These are phyloP conservation scores for Poa pratensis DNA, from an alignment of 176 grass and related monocot species.

Conservation along the genomic window DNA sequence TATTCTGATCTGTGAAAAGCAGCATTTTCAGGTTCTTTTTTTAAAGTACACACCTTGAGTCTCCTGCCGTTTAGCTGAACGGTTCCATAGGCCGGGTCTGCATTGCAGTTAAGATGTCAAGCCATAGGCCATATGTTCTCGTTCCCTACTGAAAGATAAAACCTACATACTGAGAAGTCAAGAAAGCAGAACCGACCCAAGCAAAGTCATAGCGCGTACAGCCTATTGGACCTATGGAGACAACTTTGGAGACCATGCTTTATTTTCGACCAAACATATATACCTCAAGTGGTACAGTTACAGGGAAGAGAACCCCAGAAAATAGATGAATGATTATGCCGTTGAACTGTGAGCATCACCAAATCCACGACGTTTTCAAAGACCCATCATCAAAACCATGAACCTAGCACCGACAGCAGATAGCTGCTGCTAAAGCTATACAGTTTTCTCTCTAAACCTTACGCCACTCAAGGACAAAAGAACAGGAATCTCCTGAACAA, in stretches of 20 bases:
- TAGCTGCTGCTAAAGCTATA: conserved; percentile 16
- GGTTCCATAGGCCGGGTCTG: conserved; percentile 9
- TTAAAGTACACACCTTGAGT: conserved; percentile 46
- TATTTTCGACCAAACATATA: conserved; percentile 26
- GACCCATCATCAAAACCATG: not conserved
- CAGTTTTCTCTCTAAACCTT: not conserved
- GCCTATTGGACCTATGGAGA: not conserved
- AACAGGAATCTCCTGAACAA: conserved; percentile 5
- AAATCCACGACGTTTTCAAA: not conserved
- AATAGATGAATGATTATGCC: not conserved
- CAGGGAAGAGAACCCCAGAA: not conserved
- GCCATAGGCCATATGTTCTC: not conserved
- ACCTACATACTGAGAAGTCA: conserved; percentile 6
- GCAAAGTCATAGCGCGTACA: not conserved
- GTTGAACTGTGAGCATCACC: not conserved
- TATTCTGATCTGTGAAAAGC: not conserved
- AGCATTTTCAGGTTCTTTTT: not conserved
- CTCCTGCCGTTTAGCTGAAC: conserved; percentile 44
- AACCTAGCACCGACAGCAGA: not conserved
- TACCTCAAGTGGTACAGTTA: not conserved
- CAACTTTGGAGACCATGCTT: not conserved
- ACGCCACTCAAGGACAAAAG: not conserved
- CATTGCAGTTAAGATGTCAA: conserved; percentile 40
- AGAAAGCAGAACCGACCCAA: conserved; percentile 18
- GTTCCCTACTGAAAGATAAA: conserved; percentile 6